Percentiles rank a stretch among this genome's conserved stretches.
Conservation (phyloP, 2,329 filamentous ascomycete genomes). For the Pestalotiopsis fici region DNA sequence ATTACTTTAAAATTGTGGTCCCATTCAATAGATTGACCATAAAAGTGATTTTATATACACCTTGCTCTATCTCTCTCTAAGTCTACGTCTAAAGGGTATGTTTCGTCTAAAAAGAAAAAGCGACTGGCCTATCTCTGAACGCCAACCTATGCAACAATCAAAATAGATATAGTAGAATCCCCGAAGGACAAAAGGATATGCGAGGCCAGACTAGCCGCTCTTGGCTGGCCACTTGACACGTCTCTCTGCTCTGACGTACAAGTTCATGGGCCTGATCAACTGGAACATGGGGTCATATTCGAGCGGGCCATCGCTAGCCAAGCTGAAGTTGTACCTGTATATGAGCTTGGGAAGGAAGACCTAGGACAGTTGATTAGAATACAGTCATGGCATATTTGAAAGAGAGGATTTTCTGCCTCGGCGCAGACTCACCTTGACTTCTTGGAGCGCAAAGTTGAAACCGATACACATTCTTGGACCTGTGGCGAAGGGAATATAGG, state of each 20-base stretch:
- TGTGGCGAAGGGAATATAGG: conserved; percentile 60
- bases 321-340: conserved; percentile 56
- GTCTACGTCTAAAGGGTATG: conserved; percentile 2
- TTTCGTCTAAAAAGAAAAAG: background rate
- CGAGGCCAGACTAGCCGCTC: conserved; percentile 7
- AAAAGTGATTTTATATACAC: background rate
- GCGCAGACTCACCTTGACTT: conserved; percentile 54
- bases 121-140: background rate
- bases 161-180: background rate
- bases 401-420: background rate
- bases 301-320: conserved; percentile 50
- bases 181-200: background rate
- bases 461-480: conserved; percentile 62
- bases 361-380: conserved; percentile 60
- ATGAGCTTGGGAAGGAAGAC: conserved; percentile 55
- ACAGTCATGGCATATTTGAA: conserved; percentile 23
- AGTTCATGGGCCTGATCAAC: conserved; percentile 55
- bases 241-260: conserved; percentile 52
- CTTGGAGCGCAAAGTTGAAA: conserved; percentile 64
- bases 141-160: conserved; percentile 1
- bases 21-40: background rate
- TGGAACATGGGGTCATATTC: conserved; percentile 64
- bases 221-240: conserved; percentile 48
- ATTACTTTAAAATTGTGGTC: background rate
- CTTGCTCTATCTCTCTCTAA: background rate